Evolutionary conservation across 2,329 filamentous ascomycete species (phyloP).

Genomic region (Coleophoma eucalyptorum): DNA sequence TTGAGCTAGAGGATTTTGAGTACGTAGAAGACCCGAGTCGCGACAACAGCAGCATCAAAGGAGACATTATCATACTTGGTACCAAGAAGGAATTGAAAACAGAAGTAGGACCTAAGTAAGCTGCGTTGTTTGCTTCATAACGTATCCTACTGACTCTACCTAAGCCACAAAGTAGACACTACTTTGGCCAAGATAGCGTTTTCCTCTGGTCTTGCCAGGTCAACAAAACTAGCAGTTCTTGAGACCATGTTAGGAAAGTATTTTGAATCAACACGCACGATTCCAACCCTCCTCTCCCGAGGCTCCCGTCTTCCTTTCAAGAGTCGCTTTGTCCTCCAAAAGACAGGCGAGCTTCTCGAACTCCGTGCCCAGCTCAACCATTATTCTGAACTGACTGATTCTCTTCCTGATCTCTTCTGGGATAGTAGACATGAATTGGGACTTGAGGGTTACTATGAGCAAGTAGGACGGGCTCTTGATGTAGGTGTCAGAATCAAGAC

Average conservation of each 20-base stretch:
- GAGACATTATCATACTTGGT: constrained; percentile 85
- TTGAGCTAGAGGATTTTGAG: constrained; percentile 88
- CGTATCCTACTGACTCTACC: constrained; percentile 31
- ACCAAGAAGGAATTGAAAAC: constrained; percentile 51
- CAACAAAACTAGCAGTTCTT: constrained; percentile 89
- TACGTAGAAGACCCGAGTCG: constrained; percentile 72
- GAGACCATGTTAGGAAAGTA: constrained; percentile 80
- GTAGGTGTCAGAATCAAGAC: constrained; percentile 87
- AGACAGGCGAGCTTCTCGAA: constrained; percentile 87
- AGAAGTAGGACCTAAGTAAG: too few species aligned
- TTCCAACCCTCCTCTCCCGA: constrained; percentile 72
- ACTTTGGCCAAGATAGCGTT: constrained; percentile 94
- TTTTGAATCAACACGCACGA: constrained; percentile 79
- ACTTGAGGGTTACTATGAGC: constrained; percentile 91
- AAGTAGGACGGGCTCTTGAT: constrained; percentile 85
- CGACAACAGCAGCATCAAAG: constrained; percentile 74
- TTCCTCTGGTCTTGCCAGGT: constrained; percentile 87
- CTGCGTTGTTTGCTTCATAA: too few species aligned
- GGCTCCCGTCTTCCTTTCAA: constrained; percentile 61
- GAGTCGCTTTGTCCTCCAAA: constrained; percentile 79
- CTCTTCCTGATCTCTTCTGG: constrained; percentile 95
- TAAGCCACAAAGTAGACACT: constrained; percentile 42
- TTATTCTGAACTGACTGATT: constrained; percentile 94
- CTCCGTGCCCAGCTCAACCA: constrained; percentile 92
- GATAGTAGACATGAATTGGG: constrained; percentile 85